These are phyloP conservation scores for Neonectria neomacrospora DNA, from an alignment of 2,329 filamentous ascomycete species.

Conservation along the genomic window DNA sequence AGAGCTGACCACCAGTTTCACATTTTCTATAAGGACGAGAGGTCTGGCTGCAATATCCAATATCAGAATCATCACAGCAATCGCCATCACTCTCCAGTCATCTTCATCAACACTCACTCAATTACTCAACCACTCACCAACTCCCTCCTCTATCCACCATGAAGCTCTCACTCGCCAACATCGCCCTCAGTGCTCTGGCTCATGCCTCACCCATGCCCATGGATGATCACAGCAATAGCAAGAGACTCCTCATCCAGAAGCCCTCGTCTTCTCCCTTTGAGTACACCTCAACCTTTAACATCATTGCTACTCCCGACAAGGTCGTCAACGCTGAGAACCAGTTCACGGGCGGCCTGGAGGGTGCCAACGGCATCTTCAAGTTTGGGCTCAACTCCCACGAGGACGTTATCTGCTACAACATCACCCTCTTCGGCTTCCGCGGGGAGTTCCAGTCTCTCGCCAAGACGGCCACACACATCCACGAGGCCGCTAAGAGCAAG, in stretches of 20 bases:
- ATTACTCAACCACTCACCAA: background rate
- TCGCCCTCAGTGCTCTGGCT: slow-evolving; percentile 38
- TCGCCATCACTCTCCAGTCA: slow-evolving; percentile 2
- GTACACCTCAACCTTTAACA: slow-evolving; percentile 62
- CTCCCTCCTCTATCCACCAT: slow-evolving; percentile 22
- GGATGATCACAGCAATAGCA: slow-evolving; percentile 33
- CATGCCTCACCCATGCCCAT: slow-evolving; percentile 37
- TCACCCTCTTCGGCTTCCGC: slow-evolving; percentile 60
- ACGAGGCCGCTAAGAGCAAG: slow-evolving; percentile 58
- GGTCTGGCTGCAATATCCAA: background rate
- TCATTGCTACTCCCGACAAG: slow-evolving; percentile 60
- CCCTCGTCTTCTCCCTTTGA: slow-evolving; percentile 40
- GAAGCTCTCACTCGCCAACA: slow-evolving; percentile 40
- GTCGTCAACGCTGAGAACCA: slow-evolving; percentile 57
- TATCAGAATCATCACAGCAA: slow-evolving; percentile 11
- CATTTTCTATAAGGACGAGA: background rate
- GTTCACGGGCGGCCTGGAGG: slow-evolving; percentile 54
- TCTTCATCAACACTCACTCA: background rate
- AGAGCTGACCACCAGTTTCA: background rate
- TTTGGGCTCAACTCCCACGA: slow-evolving; percentile 62
- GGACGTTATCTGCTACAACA: slow-evolving; percentile 60
- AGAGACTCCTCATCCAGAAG: slow-evolving; percentile 26
- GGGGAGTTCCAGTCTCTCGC: slow-evolving; percentile 63
- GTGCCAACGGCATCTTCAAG: slow-evolving; percentile 60
- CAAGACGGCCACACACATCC: slow-evolving; percentile 65